Conservation (phyloP, 2,329 filamentous ascomycete species). For the Fusarium armeniacum region DNA sequence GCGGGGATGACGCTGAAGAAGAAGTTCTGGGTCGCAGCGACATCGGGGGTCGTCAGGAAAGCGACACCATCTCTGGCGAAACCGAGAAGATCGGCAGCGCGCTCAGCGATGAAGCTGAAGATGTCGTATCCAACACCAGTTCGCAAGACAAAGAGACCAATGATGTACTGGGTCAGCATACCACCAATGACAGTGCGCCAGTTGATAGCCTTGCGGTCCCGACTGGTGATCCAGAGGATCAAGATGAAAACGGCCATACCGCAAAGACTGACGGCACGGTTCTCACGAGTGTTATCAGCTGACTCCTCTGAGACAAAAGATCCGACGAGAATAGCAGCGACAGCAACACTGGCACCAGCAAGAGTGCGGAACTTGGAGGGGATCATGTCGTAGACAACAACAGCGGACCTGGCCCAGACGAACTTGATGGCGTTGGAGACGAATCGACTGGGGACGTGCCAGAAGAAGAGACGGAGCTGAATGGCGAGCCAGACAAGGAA, state of each 20-base stretch:
- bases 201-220: constrained; percentile 72
- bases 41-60: constrained; percentile 71
- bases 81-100: constrained; percentile 80
- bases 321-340: constrained; percentile 82
- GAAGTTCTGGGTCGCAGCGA: constrained; percentile 73
- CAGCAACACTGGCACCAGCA: constrained; percentile 72
- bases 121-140: constrained; percentile 88
- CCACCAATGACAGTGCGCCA: constrained; percentile 90
- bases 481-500: constrained; percentile 86
- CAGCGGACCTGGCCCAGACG: constrained; percentile 76
- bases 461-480: constrained; percentile 78
- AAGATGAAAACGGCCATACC: constrained; percentile 80
- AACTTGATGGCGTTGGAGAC: constrained; percentile 76
- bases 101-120: constrained; percentile 86
- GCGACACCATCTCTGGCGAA: constrained; percentile 80
- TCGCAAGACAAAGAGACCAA: constrained; percentile 89
- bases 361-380: constrained; percentile 76
- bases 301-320: constrained; percentile 80
- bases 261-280: constrained; percentile 85
- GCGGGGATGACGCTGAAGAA: constrained; percentile 84
- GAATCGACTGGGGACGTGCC: constrained; percentile 77
- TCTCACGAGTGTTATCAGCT: constrained; percentile 81
- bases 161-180: constrained; percentile 88
- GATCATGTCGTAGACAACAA: constrained; percentile 70
- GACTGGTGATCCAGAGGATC: constrained; percentile 78